Percentiles rank a stretch among this genome's conserved stretches.
Conservation (phyloP, 441 rosid species). For the Populus tomentosa region DNA sequence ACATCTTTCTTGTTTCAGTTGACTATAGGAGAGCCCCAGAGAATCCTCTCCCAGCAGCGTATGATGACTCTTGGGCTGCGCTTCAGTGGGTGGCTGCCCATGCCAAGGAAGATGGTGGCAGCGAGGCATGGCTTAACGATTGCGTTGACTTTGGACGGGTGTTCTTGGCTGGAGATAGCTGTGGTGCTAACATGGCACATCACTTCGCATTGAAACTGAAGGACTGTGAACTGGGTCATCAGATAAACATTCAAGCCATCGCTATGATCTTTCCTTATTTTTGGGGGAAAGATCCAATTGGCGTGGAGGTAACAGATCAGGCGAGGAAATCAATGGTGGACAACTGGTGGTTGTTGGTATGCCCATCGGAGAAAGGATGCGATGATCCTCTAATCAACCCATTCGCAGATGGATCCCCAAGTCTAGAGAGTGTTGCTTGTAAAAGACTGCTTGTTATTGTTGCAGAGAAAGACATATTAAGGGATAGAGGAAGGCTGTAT, state of each 20-base stretch:
- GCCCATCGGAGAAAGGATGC: constrained; percentile 52
- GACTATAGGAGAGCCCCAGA: constrained; percentile 71
- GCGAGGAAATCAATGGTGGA: constrained; percentile 54
- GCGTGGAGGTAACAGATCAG: constrained; percentile 40
- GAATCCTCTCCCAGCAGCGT: constrained; percentile 61
- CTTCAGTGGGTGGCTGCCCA: constrained; percentile 42
- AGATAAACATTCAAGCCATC: constrained; percentile 45
- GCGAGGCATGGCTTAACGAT: constrained; percentile 55
- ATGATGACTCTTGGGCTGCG: constrained; percentile 65
- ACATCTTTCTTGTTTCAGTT: constrained; percentile 50
- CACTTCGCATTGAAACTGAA: constrained; percentile 49
- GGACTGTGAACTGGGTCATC: constrained; percentile 17
- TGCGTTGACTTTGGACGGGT: constrained; percentile 38
- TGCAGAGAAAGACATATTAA: constrained; percentile 56
- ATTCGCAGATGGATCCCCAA: constrained; percentile 39
- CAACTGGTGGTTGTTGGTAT: constrained; percentile 61
- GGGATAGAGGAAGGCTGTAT: constrained; percentile 54
- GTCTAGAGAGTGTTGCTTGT: constrained; percentile 40
- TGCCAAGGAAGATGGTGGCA: not conserved
- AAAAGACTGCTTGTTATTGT: constrained; percentile 41
- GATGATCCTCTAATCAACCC: constrained; percentile 75
- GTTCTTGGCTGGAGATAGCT: constrained; percentile 61
- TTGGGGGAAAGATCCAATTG: constrained; percentile 62
- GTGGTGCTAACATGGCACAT: constrained; percentile 65
- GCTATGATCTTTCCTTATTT: constrained; percentile 72